Percentiles rank a stretch among this genome's conserved stretches.
Evolutionary conservation across 257 asterid species (phyloP).

Genomic region (Solanum virginianum): DNA sequence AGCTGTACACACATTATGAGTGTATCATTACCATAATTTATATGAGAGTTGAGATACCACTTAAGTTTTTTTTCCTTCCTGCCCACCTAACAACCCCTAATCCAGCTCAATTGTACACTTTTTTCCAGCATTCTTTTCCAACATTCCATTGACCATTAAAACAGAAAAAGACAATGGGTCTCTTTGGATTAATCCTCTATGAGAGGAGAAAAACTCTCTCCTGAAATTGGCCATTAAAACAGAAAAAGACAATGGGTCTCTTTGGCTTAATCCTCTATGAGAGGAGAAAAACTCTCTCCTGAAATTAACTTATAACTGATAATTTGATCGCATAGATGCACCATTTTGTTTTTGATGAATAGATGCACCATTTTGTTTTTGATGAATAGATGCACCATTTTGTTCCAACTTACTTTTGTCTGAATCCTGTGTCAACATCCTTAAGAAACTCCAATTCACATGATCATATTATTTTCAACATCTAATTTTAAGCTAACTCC

Average conservation of each 20-base stretch:
- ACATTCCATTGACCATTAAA: background rate
- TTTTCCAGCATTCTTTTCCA: background rate
- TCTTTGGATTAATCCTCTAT: background rate
- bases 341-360: background rate
- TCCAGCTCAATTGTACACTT: background rate
- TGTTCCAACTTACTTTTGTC: background rate
- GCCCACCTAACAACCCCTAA: background rate
- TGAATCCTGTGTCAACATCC: background rate
- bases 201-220: background rate
- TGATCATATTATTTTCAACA: background rate
- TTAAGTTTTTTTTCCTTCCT: background rate
- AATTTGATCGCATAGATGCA: background rate
- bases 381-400: background rate
- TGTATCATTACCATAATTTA: background rate
- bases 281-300: background rate
- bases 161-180: background rate
- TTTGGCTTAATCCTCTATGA: background rate
- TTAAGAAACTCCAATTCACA: background rate
- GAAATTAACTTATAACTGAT: background rate
- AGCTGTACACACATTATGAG: background rate
- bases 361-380: background rate
- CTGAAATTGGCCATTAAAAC: background rate
- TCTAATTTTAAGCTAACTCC: background rate
- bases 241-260: background rate
- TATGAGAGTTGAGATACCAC: background rate